These are phyloP conservation scores for Solanum chilense DNA, from an alignment of 257 asterid species.

Conservation along the genomic window DNA sequence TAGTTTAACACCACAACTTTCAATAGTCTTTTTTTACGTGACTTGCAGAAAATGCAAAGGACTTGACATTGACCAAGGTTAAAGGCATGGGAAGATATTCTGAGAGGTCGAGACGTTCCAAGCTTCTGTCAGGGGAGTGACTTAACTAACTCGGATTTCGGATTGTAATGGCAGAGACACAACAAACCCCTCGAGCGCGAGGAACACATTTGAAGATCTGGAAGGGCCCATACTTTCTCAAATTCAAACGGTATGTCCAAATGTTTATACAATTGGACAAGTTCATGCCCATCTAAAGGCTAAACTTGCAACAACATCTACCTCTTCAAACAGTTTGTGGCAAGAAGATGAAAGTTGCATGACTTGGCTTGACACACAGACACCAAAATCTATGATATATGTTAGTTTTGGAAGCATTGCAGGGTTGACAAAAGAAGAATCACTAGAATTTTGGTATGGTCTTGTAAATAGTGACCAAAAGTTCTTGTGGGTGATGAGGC, in stretches of 20 bases:
- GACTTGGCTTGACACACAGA: background rate
- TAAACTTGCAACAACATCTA: conserved; percentile 16
- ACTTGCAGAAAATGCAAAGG: conserved; percentile 37
- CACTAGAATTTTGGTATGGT: background rate
- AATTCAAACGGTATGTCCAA: conserved; percentile 36
- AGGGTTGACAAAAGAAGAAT: background rate
- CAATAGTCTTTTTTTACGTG: background rate
- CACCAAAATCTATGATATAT: background rate
- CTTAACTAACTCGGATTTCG: conserved; percentile 9
- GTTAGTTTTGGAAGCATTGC: conserved; percentile 6
- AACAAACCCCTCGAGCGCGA: conserved; percentile 23
- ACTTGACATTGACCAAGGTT: conserved; percentile 24
- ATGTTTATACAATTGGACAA: conserved; percentile 60
- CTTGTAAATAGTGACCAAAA: background rate
- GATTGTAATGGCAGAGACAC: conserved; percentile 13
- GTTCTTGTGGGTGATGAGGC: conserved; percentile 5
- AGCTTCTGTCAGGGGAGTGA: conserved; percentile 25
- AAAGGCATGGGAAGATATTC: conserved; percentile 57
- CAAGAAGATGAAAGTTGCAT: conserved; percentile 37
- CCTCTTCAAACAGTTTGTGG: conserved; percentile 36
- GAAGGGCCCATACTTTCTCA: conserved; percentile 43
- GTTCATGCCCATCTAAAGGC: conserved; percentile 46
- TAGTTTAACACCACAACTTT: too few relatives aligned
- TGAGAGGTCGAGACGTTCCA: conserved; percentile 65
- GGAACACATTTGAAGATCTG: conserved; percentile 72